These are phyloP conservation scores for Verticillium tricorpus DNA, from an alignment of 2,329 filamentous ascomycete species.

Conservation along the genomic window DNA sequence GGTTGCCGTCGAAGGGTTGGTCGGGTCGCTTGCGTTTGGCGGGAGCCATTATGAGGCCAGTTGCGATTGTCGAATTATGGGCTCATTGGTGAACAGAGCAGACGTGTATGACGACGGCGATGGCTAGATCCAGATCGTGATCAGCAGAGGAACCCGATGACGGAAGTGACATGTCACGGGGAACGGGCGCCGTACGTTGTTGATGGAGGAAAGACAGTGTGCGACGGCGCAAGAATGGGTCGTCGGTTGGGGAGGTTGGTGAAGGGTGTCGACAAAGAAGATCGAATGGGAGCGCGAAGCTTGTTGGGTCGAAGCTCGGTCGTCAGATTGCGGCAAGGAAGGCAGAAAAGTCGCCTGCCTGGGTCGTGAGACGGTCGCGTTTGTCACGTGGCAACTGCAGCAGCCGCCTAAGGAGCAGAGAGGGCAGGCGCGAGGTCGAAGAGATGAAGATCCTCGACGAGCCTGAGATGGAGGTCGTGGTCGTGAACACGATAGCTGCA, in stretches of 20 bases:
- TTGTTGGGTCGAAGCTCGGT: background rate
- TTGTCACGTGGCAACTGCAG: background rate
- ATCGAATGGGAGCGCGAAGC: background rate
- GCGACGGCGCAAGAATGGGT: background rate
- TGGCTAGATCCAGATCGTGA: background rate
- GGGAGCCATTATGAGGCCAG: slow-evolving; percentile 21
- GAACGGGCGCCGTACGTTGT: background rate
- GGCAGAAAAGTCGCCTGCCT: background rate
- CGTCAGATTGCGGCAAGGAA: background rate
- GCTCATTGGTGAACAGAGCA: background rate
- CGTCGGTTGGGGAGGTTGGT: background rate
- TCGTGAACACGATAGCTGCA: background rate
- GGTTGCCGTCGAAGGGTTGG: slow-evolving; percentile 42
- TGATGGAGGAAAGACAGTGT: background rate
- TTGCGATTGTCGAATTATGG: background rate
- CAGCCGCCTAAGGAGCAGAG: background rate
- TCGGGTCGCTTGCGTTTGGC: slow-evolving; percentile 57
- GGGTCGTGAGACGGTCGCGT: background rate
- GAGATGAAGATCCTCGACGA: background rate
- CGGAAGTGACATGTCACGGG: background rate
- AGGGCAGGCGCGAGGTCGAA: background rate
- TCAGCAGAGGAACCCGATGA: background rate
- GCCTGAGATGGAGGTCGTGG: background rate
- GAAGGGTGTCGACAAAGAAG: background rate
- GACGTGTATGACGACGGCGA: background rate